Evolutionary conservation across 495 filamentous ascomycete species (phyloP), one percentile per base, ranked within the genome.

Genomic region (Neurospora sp.): DNA sequence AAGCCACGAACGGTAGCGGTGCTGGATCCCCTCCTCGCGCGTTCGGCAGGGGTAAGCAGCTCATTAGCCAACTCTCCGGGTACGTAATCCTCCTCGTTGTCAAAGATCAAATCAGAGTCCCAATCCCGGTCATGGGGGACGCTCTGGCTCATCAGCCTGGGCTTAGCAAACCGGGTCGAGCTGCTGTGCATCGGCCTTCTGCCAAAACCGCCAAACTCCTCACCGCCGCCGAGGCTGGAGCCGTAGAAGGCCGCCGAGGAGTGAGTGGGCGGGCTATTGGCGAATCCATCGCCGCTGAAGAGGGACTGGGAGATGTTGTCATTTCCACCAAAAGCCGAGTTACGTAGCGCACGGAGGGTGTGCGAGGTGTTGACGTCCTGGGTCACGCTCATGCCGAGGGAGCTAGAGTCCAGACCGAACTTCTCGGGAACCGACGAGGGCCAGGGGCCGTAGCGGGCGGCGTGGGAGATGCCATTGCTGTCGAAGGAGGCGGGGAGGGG

Each of bases 401-500:
- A 93, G 20, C 94, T 93, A 3, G 94, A 96, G 68, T 97, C 96
- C 72, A 97, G 82, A 11, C 93, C 94, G 77, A 98, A 98, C 75
- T 94, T 93, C 16, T 94, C 92, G 1, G 96, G 96, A 41, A 99
- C 91, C 1, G 96, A 98, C 9, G 95, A 91, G 14, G 95, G 95
- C 76, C 96, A 93, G 0, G 96, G 93, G 1, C 93, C 96, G 53
- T 94, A 92, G 69, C 94, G 88, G 35, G 96, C 95, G 71, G 92
- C 92, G 78, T 93, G 91, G 7, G 94, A 97, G 22, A 97, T 93
- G 59, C 96, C 96, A 76, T 98, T 94, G 78, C 93, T 97, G 80
- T 98, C 96, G 78, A 99, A 98, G 1, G 96, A 98, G 12, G 93
- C 94, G 10, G 96, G 96, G 35, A 99, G 89, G 3, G 93, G 93